Percentiles rank a stretch among this genome's conserved stretches.
phyloP scores from a whole-genome alignment of 2,329 filamentous ascomycete genomes.

The Xylaria sp. region DNA sequence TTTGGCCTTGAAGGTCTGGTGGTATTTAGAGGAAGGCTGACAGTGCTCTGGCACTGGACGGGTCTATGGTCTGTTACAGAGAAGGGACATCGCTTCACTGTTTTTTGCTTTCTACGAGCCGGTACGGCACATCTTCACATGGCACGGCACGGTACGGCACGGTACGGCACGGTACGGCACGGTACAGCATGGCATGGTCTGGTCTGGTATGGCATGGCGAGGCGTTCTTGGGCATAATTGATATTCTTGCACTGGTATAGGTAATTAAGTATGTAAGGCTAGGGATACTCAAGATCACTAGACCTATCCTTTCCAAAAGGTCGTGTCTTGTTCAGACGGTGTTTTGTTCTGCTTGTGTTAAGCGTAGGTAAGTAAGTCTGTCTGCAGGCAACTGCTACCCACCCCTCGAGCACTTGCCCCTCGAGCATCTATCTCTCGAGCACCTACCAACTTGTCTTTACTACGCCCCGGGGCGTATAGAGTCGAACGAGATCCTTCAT shows the following conservation, averaged over 20 bases:
- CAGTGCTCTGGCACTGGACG: not conserved
- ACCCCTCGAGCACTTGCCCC: no score
- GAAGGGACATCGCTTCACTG: not conserved
- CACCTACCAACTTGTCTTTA: not conserved
- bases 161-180: not conserved
- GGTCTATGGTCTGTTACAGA: not conserved
- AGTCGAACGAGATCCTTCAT: not conserved
- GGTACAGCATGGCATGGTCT: not conserved
- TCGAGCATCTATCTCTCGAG: not conserved
- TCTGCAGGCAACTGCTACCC: no score
- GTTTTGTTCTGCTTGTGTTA: not conserved
- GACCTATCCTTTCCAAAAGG: constrained; percentile 5
- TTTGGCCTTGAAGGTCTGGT: not conserved
- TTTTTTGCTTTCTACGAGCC: constrained; percentile 1
- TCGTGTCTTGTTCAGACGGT: not conserved
- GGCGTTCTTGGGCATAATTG: constrained; percentile 23
- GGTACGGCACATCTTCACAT: not conserved
- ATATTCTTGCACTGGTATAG: constrained; percentile 14
- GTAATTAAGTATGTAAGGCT: constrained; percentile 3
- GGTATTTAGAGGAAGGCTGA: not conserved
- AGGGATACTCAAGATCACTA: constrained; percentile 11
- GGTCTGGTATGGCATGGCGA: constrained; percentile 18
- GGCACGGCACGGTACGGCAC: not conserved
- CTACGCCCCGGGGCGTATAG: not conserved
- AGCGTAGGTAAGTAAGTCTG: no score